Base-by-base conservation (phyloP, 257 asterid species). In the Penstemon barbatus region DNA sequence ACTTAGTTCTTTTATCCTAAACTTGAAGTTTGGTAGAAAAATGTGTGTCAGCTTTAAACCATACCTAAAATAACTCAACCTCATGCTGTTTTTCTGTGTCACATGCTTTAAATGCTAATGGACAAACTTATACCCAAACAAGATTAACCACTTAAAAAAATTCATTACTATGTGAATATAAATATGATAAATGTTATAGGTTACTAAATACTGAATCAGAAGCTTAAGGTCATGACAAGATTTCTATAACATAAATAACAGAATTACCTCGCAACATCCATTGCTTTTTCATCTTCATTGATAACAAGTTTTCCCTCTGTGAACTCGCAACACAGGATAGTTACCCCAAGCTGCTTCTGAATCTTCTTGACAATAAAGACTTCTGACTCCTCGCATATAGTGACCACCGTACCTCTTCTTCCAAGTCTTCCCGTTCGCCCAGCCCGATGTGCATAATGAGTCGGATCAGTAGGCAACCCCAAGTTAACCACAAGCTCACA, bases 401-500 rank as follows among this genome's bases (percentile, higher is more conserved):
- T 80, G 39, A 94, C 92, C 78, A 94, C 99, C 6, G 75, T 84
- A 44, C 97, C 99, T 71, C 64, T 84, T 61, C 99, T 80, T 37
- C 97, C 97, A 10, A 91, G 93, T 4, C 99, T 88, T 33, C 97
- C 99, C 1, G 99, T 89, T 52, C 97, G 77, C 8, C 99, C 99
- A 38, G 99, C 99, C 69, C 99, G 83, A 81, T 94, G 99, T 3
- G 99, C 95, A 61, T 91, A 94, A 64, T 94, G 99, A 64, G 69
- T 82, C 0, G 96, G 77, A 75, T 94, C 97, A 10, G 99, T 94
- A 8, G 99, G 97, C 77, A 94, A 70, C 66, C 63, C 97, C 75
- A 94, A 81, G 77, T 94, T 91, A 52, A 94, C 99, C 33, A 94
- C 99, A 58, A 94, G 97, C 75, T 94, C 97, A 69, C 99, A 94